Evolutionary conservation across 169 alveolate species (phyloP).

Genomic region (Plasmodium gallinaceum): DNA sequence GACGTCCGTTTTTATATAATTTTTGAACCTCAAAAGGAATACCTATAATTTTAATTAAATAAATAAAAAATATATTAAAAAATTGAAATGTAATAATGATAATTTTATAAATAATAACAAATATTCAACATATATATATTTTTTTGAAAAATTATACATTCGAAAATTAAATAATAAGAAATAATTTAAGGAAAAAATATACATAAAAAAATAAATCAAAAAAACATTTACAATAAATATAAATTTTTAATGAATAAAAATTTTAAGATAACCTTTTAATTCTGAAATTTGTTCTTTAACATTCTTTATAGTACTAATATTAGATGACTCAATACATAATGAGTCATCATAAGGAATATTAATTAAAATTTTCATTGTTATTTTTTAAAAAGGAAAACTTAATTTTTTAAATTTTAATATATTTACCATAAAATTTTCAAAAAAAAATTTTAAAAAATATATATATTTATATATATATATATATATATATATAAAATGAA

Average conservation of each 20-base stretch:
- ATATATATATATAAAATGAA: constrained; percentile 17
- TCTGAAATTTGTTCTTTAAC: constrained; percentile 66
- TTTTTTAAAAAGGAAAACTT: constrained; percentile 18
- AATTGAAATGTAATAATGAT: not conserved
- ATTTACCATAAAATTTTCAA: constrained; percentile 7
- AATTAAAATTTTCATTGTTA: constrained; percentile 45
- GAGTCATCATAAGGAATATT: constrained; percentile 76
- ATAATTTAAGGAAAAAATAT: too few relatives aligned
- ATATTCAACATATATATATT: not conserved
- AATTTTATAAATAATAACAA: not conserved
- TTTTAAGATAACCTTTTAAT: constrained; percentile 48
- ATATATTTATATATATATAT: constrained; percentile 15
- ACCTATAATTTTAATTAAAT: constrained; percentile 42
- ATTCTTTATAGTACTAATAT: constrained; percentile 44
- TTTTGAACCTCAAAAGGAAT: constrained; percentile 70
- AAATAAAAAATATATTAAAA: too few relatives aligned
- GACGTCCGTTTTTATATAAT: constrained; percentile 70
- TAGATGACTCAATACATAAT: constrained; percentile 73
- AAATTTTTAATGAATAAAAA: too few relatives aligned
- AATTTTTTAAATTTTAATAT: constrained; percentile 27
- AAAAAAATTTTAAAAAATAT: constrained; percentile 11
- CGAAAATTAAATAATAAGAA: too few relatives aligned
- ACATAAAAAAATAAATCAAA: too few relatives aligned
- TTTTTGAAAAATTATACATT: too few relatives aligned
- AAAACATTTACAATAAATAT: too few relatives aligned